Evolutionary conservation across 2,329 filamentous ascomycete genomes (phyloP), one percentile per base, ranked within the genome.

Genomic region (Hypomyces rosellus): DNA sequence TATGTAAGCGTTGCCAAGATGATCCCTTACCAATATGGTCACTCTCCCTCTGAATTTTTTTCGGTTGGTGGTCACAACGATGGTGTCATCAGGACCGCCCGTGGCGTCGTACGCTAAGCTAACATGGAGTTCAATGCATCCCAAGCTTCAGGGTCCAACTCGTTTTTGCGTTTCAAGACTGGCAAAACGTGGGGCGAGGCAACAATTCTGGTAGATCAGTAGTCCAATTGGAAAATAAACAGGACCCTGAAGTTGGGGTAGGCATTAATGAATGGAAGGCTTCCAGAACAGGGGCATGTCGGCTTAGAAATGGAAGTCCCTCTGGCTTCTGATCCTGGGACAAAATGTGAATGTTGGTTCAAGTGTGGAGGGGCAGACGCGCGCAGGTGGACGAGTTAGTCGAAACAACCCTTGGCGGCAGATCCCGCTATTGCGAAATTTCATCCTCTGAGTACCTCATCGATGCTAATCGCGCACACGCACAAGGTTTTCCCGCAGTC

Each of bases 401-500:
- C 25, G 25, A 30, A 30, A 30, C 25, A 30, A 30, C 25, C 25
- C 25, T 30, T 30, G 25, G 25, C 25, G 25, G 25, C 40, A 45
- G 45, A 51, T 51, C 45, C 34, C 39, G 49, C 39, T 34, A 52
- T 54, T 48, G 52, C 52, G 52, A 52, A 48, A 54, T 52, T 45
- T 34, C 37, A 48, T 45, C 50, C 41, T 34, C 52, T 43, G 48
- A 46, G 50, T 45, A 54, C 52, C 52, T 54, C 52, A 54, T 54
- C 43, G 41, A 39, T 47, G 36, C 34, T 33, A 54, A 45, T 49
- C 46, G 44, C 41, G 46, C 42, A 52, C 34, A 52, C 18, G 20
- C 20, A 20, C 18, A 36, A 11, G 25, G 44, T 40, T 48, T 45
- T 25, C 38, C 37, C 49, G 33, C 34, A 34, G 49, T 12, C 45